A percentile compares a stretch with the other conserved stretches of the same genome.
These are phyloP conservation scores for Podaxis sp. DNA, from an alignment of 768 basidiomycete species.

Conservation along the genomic window DNA sequence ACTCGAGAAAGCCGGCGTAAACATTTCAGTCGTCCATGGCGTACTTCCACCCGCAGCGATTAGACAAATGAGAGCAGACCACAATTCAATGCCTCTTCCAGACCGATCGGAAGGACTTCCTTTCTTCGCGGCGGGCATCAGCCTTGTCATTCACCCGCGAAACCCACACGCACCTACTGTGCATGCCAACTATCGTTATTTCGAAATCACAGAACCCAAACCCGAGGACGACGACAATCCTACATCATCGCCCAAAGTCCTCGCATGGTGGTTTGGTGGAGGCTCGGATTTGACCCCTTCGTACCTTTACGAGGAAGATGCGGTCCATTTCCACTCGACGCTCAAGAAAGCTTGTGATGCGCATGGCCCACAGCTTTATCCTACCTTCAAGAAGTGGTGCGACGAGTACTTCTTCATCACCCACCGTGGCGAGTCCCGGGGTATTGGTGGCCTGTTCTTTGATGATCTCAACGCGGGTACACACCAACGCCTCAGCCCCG, in stretches of 20 bases:
- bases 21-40: constrained; percentile 90
- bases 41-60: constrained; percentile 84
- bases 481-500: constrained; percentile 57
- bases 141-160: constrained; percentile 89
- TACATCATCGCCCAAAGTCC: constrained; percentile 42
- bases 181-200: constrained; percentile 96
- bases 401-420: constrained; percentile 96
- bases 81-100: constrained; percentile 66
- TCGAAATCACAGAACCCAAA: constrained; percentile 72
- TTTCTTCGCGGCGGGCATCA: constrained; percentile 91
- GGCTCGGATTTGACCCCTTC: constrained; percentile 93
- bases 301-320: constrained; percentile 88
- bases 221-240: constrained; percentile 19
- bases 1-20: constrained; percentile 95
- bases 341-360: constrained; percentile 72
- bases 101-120: constrained; percentile 65
- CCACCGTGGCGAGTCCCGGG: constrained; percentile 82
- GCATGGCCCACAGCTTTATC: constrained; percentile 66
- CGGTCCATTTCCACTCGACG: constrained; percentile 77
- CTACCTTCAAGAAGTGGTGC: constrained; percentile 90
- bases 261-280: constrained; percentile 99
- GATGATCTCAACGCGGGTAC: constrained; percentile 77
- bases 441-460: constrained; percentile 94
- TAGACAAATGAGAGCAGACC: constrained; percentile 93
- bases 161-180: constrained; percentile 94